Evolutionary conservation across 2,329 filamentous ascomycete genomes (phyloP), one percentile per base, ranked within the genome.

Genomic region (Clonostachys rhizophaga): DNA sequence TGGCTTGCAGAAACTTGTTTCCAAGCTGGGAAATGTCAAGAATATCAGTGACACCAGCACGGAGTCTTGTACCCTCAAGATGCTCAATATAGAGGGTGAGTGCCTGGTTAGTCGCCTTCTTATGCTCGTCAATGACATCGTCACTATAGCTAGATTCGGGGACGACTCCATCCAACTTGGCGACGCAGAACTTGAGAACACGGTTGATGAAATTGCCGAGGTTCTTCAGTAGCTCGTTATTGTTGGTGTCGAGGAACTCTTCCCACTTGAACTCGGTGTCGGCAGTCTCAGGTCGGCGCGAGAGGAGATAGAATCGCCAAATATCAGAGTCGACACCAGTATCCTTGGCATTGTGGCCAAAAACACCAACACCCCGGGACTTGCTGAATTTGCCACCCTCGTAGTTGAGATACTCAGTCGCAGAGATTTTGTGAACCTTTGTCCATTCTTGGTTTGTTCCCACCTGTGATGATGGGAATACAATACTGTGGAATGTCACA

Each of bases 321-420:
- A 96, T 89, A 52, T 92, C 89, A 0, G 90, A 75, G 14, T 86
- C 80, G 16, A 96, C 79, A 17, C 90, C 91, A 9, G 90, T 96
- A 47, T 95, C 85, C 67, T 87, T 87, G 42, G 89, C 91, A 58
- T 88, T 90, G 69, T 89, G 91, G 44, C 91, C 91, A 60, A 96
- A 96, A 2, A 96, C 91, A 58, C 91, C 91, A 36, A 96, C 81
- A 34, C 87, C 88, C 57, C 90, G 81, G 44, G 89, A 94, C 69
- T 96, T 96, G 63, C 86, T 91, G 71, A 96, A 96, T 65, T 96
- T 96, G 54, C 89, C 89, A 50, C 83, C 82, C 65, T 94, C 89
- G 60, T 94, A 94, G 70, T 92, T 91, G 54, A 94, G 75, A 58
- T 94, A 72, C 63, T 96, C 91, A 1, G 91, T 94, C 1, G 91